Conservation (phyloP, 257 asterid species). For the Orobanche coerulescens region DNA sequence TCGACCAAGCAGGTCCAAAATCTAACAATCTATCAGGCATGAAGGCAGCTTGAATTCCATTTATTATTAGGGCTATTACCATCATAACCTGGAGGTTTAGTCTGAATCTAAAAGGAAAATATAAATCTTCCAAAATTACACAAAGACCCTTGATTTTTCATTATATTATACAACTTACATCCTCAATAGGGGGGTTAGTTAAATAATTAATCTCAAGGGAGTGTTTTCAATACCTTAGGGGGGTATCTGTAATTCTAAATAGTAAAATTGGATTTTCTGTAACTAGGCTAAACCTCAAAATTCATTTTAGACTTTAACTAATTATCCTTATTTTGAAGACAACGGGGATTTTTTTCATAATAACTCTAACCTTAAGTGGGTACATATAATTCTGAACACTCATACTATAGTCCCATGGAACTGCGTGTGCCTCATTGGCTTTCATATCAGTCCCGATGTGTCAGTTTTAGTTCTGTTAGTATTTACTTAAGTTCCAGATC, state of each 20-base stretch:
- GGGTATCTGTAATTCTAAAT: not conserved
- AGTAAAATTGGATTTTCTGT: not conserved
- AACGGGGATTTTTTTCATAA: not conserved
- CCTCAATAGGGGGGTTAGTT: no score
- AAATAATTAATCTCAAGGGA: no score
- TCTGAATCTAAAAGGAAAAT: not conserved
- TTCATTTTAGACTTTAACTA: not conserved
- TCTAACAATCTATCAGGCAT: not conserved
- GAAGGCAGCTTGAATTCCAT: not conserved
- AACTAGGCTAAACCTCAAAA: not conserved
- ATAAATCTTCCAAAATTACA: not conserved
- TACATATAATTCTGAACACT: not conserved
- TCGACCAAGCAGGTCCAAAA: no score
- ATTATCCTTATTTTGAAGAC: not conserved
- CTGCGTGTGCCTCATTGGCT: not conserved
- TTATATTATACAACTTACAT: not conserved
- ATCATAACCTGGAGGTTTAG: not conserved
- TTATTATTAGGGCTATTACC: not conserved
- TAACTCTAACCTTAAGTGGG: not conserved
- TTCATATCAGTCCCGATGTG: not conserved
- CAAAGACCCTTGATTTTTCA: not conserved
- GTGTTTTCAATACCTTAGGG: no score
- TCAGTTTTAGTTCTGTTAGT: not conserved
- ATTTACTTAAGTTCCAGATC: slow-evolving; percentile 3
- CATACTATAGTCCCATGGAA: not conserved